These are phyloP conservation scores for Papilionanthe hybrid DNA, from an alignment of 116 monocot genomes.

Conservation along the genomic window DNA sequence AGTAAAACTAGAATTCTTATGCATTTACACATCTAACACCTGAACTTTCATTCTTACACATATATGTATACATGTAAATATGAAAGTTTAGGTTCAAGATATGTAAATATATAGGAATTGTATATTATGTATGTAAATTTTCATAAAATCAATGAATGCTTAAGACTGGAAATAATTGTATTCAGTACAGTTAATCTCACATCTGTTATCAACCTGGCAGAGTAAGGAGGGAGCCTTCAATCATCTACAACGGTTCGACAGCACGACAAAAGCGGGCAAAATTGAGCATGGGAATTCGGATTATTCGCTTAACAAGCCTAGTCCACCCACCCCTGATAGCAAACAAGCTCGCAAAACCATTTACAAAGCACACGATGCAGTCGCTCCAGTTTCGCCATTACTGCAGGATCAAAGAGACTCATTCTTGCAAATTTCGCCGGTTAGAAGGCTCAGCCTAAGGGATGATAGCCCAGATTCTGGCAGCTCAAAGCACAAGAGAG, in stretches of 20 bases:
- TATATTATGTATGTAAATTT: too few species aligned
- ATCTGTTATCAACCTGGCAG: neutral
- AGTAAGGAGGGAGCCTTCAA: slow-evolving; percentile 27
- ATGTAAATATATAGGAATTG: too few species aligned
- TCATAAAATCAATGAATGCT: too few species aligned
- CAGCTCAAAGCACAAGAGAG: neutral
- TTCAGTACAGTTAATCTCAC: neutral
- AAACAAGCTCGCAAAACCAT: neutral
- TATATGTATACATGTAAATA: too few species aligned
- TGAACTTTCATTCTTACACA: too few species aligned
- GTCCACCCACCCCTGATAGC: neutral
- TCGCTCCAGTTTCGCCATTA: neutral
- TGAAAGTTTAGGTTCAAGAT: too few species aligned
- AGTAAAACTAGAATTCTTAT: too few species aligned
- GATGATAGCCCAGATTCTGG: neutral
- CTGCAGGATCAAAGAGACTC: neutral
- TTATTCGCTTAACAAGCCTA: neutral
- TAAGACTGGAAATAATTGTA: neutral
- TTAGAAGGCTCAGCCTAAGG: neutral
- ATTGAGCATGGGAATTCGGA: neutral
- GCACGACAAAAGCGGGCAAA: neutral
- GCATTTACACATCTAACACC: too few species aligned
- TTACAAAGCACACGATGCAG: neutral
- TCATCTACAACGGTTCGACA: slow-evolving; percentile 15
- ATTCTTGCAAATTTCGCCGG: neutral